phyloP scores from a whole-genome alignment of 23 red algal genomes.

The Gracilaria gracilis region DNA sequence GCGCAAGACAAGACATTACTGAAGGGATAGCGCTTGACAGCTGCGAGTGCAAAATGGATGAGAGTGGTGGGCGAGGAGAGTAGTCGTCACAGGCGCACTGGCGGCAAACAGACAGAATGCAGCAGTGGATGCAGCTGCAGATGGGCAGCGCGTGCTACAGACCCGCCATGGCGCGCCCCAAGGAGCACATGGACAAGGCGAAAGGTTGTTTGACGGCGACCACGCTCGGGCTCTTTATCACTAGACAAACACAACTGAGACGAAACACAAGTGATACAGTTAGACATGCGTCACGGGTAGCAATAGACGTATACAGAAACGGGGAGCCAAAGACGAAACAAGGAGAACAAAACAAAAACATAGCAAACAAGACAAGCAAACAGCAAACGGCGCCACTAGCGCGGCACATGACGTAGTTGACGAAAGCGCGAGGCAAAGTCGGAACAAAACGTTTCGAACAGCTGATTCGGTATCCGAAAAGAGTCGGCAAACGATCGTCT shows the following conservation, averaged over 20 bases:
- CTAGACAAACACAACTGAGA: neutral
- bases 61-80: no score
- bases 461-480: conserved; percentile 47
- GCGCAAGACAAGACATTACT: no score
- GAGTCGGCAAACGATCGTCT: conserved; percentile 46
- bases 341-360: neutral
- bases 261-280: neutral
- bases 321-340: neutral
- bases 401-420: conserved; percentile 24
- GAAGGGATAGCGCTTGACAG: no score
- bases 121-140: no score
- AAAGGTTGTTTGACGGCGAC: neutral
- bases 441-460: conserved; percentile 32
- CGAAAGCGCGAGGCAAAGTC: conserved; percentile 19
- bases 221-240: neutral
- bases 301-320: neutral
- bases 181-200: no score
- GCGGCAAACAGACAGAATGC: no score
- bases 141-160: no score
- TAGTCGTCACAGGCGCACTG: no score
- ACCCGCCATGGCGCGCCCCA: no score
- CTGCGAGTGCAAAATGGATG: no score
- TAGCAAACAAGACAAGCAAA: neutral
- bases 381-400: neutral
- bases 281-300: neutral